These are phyloP conservation scores for Grosmannia penicillata DNA, from an alignment of 2,329 filamentous ascomycete species.

Conservation along the genomic window DNA sequence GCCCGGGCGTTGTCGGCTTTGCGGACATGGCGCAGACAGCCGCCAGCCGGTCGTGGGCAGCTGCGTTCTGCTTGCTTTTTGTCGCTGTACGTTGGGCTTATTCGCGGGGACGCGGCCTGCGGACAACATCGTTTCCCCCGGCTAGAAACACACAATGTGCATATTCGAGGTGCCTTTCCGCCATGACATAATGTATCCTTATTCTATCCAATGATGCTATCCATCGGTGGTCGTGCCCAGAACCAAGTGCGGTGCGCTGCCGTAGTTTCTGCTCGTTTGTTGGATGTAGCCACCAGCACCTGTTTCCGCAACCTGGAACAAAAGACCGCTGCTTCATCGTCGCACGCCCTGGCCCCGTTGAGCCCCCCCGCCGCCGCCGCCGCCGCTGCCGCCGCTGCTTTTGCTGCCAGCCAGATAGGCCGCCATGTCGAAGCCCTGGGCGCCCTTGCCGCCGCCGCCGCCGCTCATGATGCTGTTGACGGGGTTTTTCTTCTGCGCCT, in stretches of 20 bases:
- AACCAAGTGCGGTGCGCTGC: too few relatives aligned
- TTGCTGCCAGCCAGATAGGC: slow-evolving; percentile 43
- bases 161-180: too few relatives aligned
- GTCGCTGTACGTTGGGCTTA: background rate
- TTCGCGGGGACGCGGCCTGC: background rate
- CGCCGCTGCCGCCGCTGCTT: slow-evolving; percentile 16
- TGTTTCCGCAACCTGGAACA: too few relatives aligned
- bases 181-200: too few relatives aligned
- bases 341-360: slow-evolving; percentile 27
- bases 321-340: slow-evolving; percentile 13
- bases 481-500: slow-evolving; percentile 65
- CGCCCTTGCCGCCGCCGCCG: slow-evolving; percentile 23
- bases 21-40: too few relatives aligned
- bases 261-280: too few relatives aligned
- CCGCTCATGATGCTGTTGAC: slow-evolving; percentile 41
- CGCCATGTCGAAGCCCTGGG: slow-evolving; percentile 43
- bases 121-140: background rate
- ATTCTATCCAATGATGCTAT: too few relatives aligned
- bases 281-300: background rate
- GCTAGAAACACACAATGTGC: too few relatives aligned
- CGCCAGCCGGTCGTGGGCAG: too few relatives aligned
- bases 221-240: too few relatives aligned
- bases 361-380: slow-evolving; percentile 12
- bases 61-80: background rate
- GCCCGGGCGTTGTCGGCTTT: background rate